Evolutionary conservation across 129 eudicot genomes (phyloP), one percentile per base, ranked within the genome.

Genomic region (Daucus carota): DNA sequence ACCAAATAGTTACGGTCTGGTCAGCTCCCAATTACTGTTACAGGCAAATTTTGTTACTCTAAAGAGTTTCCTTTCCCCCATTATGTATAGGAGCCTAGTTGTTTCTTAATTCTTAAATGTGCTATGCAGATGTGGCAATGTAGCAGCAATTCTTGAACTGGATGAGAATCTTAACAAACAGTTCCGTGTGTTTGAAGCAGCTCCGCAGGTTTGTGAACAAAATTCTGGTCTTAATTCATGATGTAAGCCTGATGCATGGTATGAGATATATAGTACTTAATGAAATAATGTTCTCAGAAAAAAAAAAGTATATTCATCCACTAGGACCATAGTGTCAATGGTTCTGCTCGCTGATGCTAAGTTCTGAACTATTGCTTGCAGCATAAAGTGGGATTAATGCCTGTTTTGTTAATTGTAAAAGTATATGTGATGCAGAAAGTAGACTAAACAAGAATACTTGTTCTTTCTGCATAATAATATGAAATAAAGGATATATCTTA

Each of bases 1-100:
- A 85, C 70, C 98, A 90, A 88, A 93, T 93, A 79, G 98, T 93
- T 82, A 93, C 97, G 14, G 98, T 93, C 60, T 93, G 98, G 98
- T 90, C 98, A 13, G 98, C 98, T 70, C 97, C 98, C 38, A 93
- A 93, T 80, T 93, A 93, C 78, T 93, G 98, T 78, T 93, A 93
- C 80, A 85, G 98, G 98, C 87, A 76, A 62, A 9, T 29, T 52
- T 28, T 22, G 76, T 52, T 40, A 79, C 75, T 77, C n/a, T 14
- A 33, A 73, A 72, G 68, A 4, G 15, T 38, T n/a, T 40, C 54
- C 17, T 45, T 52, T 54, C 38, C 0, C n/a, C 44, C 0, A 26
- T 36, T 36, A 17, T 57, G 43, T 15, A 52, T 38, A 46, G 68
- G 42, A 52, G 20, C 33, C 15, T 2, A 44, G 3, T 71, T 28